phyloP scores from a whole-genome alignment of 2,329 filamentous ascomycete genomes.

The Aureobasidium sp. region DNA sequence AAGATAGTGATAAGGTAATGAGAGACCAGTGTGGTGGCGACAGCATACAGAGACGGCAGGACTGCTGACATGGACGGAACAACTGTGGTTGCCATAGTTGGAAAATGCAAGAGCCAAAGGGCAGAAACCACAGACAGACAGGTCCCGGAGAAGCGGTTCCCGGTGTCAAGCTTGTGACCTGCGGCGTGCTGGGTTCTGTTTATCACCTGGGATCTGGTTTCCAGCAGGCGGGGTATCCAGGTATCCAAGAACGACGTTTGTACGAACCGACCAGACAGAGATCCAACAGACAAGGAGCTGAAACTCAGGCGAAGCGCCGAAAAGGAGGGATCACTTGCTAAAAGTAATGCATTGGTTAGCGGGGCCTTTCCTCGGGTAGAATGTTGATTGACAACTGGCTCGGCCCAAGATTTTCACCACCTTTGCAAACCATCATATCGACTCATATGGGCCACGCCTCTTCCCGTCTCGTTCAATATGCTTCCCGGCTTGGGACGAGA shows the following conservation, averaged over 20 bases:
- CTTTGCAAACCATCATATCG: neutral
- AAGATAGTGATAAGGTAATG: neutral
- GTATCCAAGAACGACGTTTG: neutral
- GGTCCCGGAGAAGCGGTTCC: slow-evolving; percentile 4
- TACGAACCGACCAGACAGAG: neutral
- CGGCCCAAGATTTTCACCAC: neutral
- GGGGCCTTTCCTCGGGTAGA: neutral
- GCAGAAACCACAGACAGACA: neutral
- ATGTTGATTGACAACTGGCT: neutral
- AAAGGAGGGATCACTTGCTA: neutral
- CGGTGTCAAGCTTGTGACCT: slow-evolving; percentile 2
- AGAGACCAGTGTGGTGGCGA: neutral
- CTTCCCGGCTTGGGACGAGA: neutral
- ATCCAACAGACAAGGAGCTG: neutral
- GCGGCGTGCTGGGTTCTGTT: neutral
- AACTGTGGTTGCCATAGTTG: neutral
- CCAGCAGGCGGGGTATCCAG: neutral
- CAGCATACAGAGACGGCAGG: neutral
- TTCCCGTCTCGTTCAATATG: neutral
- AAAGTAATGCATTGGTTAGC: slow-evolving; percentile 6
- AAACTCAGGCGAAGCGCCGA: neutral
- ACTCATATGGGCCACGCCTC: neutral
- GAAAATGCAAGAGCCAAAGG: neutral
- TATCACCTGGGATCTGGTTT: neutral
- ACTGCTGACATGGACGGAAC: neutral